A percentile compares a stretch with the other conserved stretches of the same genome.
Conservation (phyloP, 768 basidiomycete genomes). For the Crepidotus variabilis region DNA sequence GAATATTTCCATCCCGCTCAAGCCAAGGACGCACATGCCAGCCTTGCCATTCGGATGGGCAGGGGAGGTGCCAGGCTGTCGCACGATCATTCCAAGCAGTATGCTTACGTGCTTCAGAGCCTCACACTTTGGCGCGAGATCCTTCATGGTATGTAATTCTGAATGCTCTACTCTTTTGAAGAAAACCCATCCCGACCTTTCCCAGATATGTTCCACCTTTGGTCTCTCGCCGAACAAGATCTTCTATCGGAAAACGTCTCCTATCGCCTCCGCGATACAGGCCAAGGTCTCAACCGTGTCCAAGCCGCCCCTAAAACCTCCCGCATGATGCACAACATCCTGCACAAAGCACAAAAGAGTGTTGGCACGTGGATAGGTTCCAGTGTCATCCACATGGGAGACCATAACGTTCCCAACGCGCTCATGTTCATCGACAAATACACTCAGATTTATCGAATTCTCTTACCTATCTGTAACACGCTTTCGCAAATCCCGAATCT, state of each 20-base stretch:
- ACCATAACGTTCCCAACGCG: constrained; percentile 81
- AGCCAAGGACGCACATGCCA: constrained; percentile 58
- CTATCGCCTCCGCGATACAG: constrained; percentile 84
- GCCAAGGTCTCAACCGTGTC: constrained; percentile 88
- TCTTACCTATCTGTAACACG: constrained; percentile 82
- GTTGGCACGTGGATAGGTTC: constrained; percentile 85
- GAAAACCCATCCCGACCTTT: background rate
- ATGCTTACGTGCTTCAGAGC: constrained; percentile 82
- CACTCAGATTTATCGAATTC: constrained; percentile 87
- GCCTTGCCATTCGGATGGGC: constrained; percentile 78
- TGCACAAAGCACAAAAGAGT: constrained; percentile 77
- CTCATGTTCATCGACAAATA: constrained; percentile 92
- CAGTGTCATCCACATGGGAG: constrained; percentile 87
- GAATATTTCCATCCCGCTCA: constrained; percentile 74
- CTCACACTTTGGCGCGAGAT: constrained; percentile 86
- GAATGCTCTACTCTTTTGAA: background rate
- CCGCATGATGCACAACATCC: constrained; percentile 86
- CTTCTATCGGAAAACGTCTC: constrained; percentile 69
- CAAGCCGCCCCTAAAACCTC: constrained; percentile 85
- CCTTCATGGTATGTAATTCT: constrained; percentile 55
- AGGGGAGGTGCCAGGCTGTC: constrained; percentile 76
- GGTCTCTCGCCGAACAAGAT: constrained; percentile 79
- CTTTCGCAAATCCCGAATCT: constrained; percentile 69
- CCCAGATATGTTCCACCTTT: constrained; percentile 84
- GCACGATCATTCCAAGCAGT: constrained; percentile 83